Conservation (phyloP, 176 grass and related monocot genomes). For the Rhynchospora breviuscula region DNA sequence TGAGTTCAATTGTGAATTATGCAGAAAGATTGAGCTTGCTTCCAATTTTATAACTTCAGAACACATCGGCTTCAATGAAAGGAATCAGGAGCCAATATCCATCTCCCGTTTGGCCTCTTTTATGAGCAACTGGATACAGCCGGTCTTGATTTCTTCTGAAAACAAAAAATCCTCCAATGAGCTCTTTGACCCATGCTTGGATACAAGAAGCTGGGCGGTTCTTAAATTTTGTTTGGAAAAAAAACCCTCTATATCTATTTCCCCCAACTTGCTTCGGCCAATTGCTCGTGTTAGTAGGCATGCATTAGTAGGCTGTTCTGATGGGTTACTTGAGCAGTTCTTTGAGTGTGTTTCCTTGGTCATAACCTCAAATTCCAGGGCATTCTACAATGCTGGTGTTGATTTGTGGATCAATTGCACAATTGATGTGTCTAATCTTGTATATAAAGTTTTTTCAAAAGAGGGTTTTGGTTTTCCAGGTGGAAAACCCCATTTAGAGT, state of each 20-base stretch:
- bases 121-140: constrained; percentile 76
- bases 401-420: constrained; percentile 77
- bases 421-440: constrained; percentile 57
- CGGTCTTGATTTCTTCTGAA: constrained; percentile 47
- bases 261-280: constrained; percentile 59
- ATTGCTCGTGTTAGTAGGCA: constrained; percentile 58
- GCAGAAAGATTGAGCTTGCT: constrained; percentile 80
- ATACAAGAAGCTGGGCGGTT: constrained; percentile 67
- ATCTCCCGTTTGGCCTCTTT: constrained; percentile 51
- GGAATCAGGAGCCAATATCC: constrained; percentile 28
- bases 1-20: constrained; percentile 23
- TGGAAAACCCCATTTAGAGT: constrained; percentile 28
- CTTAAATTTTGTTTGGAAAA: constrained; percentile 62
- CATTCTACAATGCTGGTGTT: constrained; percentile 68
- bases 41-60: constrained; percentile 44
- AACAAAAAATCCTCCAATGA: constrained; percentile 46
- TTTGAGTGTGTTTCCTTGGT: constrained; percentile 57
- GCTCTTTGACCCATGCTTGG: constrained; percentile 55
- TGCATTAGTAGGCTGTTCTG: constrained; percentile 33
- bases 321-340: constrained; percentile 45
- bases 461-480: constrained; percentile 32
- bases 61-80: constrained; percentile 28
- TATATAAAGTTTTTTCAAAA: constrained; percentile 44
- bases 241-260: constrained; percentile 55
- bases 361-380: constrained; percentile 66